phyloP scores from a whole-genome alignment of 2,329 filamentous ascomycete species.

The Scedosporium minutisporum region DNA sequence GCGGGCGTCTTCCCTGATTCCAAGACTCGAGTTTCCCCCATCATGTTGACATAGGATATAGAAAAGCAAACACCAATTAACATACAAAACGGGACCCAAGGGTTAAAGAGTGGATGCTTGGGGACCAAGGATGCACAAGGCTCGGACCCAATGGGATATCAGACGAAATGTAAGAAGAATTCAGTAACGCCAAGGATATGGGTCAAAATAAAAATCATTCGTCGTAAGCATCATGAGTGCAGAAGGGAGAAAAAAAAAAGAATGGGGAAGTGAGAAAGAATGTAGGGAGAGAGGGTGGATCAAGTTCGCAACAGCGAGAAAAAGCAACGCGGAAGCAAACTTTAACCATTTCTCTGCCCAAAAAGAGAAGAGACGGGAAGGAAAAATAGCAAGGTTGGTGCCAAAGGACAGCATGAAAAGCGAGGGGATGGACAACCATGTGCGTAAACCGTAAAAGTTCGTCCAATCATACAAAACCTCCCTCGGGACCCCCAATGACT shows the following conservation, averaged over 20 bases:
- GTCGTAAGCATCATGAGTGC: neutral
- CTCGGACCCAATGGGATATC: neutral
- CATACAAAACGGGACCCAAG: neutral
- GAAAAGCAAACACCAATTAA: neutral
- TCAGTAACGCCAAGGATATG: neutral
- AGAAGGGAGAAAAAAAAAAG: neutral
- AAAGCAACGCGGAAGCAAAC: neutral
- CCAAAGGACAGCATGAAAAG: neutral
- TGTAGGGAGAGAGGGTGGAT: neutral
- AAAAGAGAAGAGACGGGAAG: neutral
- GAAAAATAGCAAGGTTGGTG: neutral
- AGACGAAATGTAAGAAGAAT: neutral
- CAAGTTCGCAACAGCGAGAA: neutral
- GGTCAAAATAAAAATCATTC: neutral
- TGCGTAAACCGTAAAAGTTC: neutral
- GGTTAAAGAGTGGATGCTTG: neutral
- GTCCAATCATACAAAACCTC: constrained; percentile 39
- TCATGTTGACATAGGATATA: neutral
- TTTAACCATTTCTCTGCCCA: neutral
- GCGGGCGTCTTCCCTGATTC: neutral
- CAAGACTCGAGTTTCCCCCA: neutral
- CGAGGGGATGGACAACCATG: neutral
- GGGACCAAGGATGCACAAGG: constrained; percentile 5
- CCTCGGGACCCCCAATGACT: constrained; percentile 38
- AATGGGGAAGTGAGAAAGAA: constrained; percentile 2